Evolutionary conservation across 805 yeast genomes (phyloP).

Genomic region (Saccharomycopsis oosterbeekiorum): DNA sequence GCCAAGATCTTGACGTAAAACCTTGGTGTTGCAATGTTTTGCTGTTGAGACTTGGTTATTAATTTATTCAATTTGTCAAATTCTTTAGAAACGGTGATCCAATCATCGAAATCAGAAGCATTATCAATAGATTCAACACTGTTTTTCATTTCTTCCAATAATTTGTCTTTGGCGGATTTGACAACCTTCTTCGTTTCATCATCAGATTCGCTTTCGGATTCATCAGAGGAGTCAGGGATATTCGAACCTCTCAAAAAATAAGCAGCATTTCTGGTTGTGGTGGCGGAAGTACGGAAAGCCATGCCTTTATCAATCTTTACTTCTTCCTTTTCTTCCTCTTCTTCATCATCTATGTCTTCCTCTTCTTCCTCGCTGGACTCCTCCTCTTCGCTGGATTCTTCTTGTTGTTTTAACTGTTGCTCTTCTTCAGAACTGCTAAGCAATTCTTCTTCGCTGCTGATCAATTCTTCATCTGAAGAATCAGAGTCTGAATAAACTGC

Average conservation of each 20-base stretch:
- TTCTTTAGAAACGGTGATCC: constrained; percentile 65
- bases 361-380: constrained; percentile 28
- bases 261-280: constrained; percentile 9
- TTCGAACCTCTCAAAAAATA: constrained; percentile 24
- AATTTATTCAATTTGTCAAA: constrained; percentile 70
- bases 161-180: constrained; percentile 87
- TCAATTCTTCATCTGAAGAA: constrained; percentile 20
- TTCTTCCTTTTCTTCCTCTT: constrained; percentile 26
- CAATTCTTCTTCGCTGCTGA: constrained; percentile 36
- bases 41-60: constrained; percentile 63
- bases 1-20: constrained; percentile 59
- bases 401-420: constrained; percentile 18
- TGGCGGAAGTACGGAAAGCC: constrained; percentile 10
- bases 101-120: constrained; percentile 25
- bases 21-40: constrained; percentile 63
- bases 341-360: constrained; percentile 25
- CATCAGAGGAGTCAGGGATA: constrained; percentile 32
- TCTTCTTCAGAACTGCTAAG: constrained; percentile 34
- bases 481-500: constrained; percentile 37
- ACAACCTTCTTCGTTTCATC: constrained; percentile 68
- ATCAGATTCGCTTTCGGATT: constrained; percentile 42
- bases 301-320: constrained; percentile 27
- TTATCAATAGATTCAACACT: constrained; percentile 57
- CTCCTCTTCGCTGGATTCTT: constrained; percentile 25
- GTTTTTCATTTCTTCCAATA: constrained; percentile 74